phyloP scores from a whole-genome alignment of 768 basidiomycete genomes.

The Pisolithus marmoratus region DNA sequence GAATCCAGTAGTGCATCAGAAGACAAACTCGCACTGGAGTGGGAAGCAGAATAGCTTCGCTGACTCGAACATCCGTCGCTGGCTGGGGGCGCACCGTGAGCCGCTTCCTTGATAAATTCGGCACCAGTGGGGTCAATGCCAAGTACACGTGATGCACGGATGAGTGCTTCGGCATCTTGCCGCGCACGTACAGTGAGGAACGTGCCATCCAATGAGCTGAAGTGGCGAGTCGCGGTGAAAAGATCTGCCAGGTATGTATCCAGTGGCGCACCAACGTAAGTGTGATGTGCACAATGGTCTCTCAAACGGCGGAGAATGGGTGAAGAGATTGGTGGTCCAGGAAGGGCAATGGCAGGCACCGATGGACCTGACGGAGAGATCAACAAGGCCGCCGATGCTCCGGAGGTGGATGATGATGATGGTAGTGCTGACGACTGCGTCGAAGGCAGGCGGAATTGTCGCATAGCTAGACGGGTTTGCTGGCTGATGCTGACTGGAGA shows the following conservation, averaged over 20 bases:
- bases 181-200: constrained; percentile 57
- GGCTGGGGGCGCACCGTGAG: constrained; percentile 10
- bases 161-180: constrained; percentile 61
- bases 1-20: constrained; percentile 18
- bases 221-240: constrained; percentile 69
- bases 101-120: constrained; percentile 41
- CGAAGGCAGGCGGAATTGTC: constrained; percentile 27
- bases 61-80: constrained; percentile 17
- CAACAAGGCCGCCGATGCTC: constrained; percentile 24
- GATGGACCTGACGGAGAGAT: constrained; percentile 18
- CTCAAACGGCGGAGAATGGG: constrained; percentile 26
- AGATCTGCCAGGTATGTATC: constrained; percentile 66
- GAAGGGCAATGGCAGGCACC: constrained; percentile 18
- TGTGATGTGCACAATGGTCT: constrained; percentile 26
- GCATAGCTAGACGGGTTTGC: constrained; percentile 29
- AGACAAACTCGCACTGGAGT: constrained; percentile 13
- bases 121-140: constrained; percentile 56
- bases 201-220: constrained; percentile 61
- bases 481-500: constrained; percentile 49
- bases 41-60: constrained; percentile 10
- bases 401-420: constrained; percentile 24
- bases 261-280: constrained; percentile 46
- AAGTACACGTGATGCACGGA: constrained; percentile 61
- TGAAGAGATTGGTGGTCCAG: constrained; percentile 24
- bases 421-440: constrained; percentile 20